Evolutionary conservation across 495 filamentous ascomycete species (phyloP).

Genomic region (Pyronema omphalodes): DNA sequence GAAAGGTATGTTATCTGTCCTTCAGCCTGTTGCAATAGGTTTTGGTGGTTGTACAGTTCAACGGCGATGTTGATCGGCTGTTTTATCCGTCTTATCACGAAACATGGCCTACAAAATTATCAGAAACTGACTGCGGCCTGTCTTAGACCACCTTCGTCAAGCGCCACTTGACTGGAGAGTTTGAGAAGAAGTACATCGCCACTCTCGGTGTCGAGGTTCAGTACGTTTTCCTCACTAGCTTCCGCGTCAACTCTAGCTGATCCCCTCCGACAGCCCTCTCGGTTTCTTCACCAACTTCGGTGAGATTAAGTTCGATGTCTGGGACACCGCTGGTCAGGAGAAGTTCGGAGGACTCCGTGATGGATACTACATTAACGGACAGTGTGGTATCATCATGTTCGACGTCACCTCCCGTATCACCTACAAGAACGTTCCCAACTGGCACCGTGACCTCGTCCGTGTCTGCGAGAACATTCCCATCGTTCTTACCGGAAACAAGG

Average conservation of each 20-base stretch:
- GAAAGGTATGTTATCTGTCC: constrained; percentile 56
- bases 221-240: constrained; percentile 21
- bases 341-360: constrained; percentile 99
- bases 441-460: constrained; percentile 98
- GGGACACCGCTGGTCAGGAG: constrained; percentile 99
- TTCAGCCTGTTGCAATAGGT: background rate
- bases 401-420: constrained; percentile 99
- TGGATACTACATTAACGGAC: constrained; percentile 99
- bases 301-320: constrained; percentile 95
- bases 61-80: background rate
- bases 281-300: constrained; percentile 51
- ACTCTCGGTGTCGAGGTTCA: constrained; percentile 99
- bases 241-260: constrained; percentile 20
- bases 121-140: constrained; percentile 14
- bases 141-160: constrained; percentile 98
- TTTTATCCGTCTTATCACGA: background rate
- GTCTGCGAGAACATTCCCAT: constrained; percentile 99
- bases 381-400: constrained; percentile 99
- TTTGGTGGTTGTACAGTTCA: background rate
- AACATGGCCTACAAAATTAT: constrained; percentile 8
- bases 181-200: constrained; percentile 99
- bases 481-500: constrained; percentile 97
- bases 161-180: constrained; percentile 97
- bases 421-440: constrained; percentile 99
- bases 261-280: constrained; percentile 19